Base-by-base conservation (phyloP, 2,329 filamentous ascomycete species). In the Amauroascus verrucosus region DNA sequence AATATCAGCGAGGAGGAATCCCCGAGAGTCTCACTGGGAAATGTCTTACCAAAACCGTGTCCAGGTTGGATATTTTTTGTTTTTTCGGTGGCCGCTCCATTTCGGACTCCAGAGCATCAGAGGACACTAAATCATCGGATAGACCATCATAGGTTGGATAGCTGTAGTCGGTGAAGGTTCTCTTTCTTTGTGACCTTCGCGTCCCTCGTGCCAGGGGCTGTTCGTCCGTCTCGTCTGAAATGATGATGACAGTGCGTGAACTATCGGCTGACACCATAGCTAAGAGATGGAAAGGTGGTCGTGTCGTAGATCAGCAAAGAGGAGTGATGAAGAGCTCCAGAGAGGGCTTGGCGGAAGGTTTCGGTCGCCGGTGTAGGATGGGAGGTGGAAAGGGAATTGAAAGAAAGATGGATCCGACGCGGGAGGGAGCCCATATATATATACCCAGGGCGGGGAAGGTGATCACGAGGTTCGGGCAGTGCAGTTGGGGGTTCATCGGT, bases 1-100 rank as follows among this genome's bases (percentile, higher is more conserved):
- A 51, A 51, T 43, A 43, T 51, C 48, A 51, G 49, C 18, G 9
- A 51, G 24, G 38, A 35, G 41, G 2, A 41, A 41, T 13, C 32
- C 32, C 32, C 32, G 3, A 3, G 48, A 14, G 14, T 2, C 16
- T 1, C 18, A 28, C 22, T 16, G 9, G 24, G 35, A 41, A 44
- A 26, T 33, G 32, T 51, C 49, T 35, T 45, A 51, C 26, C 28
- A 45, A 33, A 22, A 51, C 16, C 6, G 1, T 24, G 9, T 32
- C 24, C 28, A 44, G 8, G n/a, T 43, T 45, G 41, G 26, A 16
- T 22, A 28, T 30, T 45, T 45, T 51, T n/a, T 16, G 33, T 41
- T 28, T 51, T 32, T 51, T 51, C 48, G n/a, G 22, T 41, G 33
- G 28, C 37, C 16, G 48, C 14, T 4, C 18, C 37, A 32, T 45